Conservation (phyloP, 371 early-diverging fungal species). For the Encephalitozoon hellem region DNA sequence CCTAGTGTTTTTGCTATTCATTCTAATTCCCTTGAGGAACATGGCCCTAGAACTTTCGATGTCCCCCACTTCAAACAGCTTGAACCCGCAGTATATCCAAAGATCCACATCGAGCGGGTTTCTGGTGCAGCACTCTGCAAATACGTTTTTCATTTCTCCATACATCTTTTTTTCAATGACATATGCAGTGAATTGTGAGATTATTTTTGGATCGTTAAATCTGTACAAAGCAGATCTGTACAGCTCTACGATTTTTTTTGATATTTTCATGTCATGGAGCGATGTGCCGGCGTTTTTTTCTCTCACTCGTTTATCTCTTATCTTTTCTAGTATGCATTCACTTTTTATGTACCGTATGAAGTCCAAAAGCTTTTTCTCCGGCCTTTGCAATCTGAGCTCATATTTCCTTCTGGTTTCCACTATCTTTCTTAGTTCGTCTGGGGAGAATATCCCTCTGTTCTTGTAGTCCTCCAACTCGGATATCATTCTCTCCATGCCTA, state of each 20-base stretch:
- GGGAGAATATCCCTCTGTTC: conserved; percentile 25
- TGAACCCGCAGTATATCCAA: conserved; percentile 45
- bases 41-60: conserved; percentile 31
- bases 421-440: conserved; percentile 32
- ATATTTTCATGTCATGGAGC: conserved; percentile 10
- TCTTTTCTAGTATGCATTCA: conserved; percentile 37
- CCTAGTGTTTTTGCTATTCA: conserved; percentile 7
- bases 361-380: conserved; percentile 38
- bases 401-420: conserved; percentile 24
- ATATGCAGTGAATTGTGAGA: conserved; percentile 35
- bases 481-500: conserved; percentile 42
- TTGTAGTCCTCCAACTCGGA: conserved; percentile 49
- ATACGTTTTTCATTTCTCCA: conserved; percentile 36
- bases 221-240: conserved; percentile 30
- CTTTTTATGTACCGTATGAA: conserved; percentile 43
- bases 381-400: conserved; percentile 38
- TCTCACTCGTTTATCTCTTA: conserved; percentile 36
- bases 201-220: conserved; percentile 32
- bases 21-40: conserved; percentile 32
- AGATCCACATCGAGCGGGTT: conserved; percentile 31
- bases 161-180: conserved; percentile 17
- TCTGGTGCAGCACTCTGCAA: conserved; percentile 27
- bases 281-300: neutral
- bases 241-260: conserved; percentile 32
- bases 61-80: conserved; percentile 37